Evolutionary conservation across 1,284 basidiomycete genomes (phyloP), one percentile per base, ranked within the genome.

Genomic region (Tylopilus orsonianus): DNA sequence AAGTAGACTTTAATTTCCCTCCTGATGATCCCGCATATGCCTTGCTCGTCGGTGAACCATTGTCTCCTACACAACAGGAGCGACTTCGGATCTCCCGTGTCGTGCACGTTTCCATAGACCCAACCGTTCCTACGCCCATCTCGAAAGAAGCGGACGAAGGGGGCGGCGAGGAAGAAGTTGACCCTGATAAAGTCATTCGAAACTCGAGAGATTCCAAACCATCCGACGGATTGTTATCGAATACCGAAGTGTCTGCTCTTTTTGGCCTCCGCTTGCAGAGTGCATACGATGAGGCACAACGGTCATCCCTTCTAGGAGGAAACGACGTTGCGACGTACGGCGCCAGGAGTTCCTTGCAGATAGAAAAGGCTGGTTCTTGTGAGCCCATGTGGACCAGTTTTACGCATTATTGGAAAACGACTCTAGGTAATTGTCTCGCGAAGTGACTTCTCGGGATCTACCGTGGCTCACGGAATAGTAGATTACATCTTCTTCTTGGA

Each of bases 1-100:
- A n/a, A 26, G 0, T 56, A 94, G 96, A 98, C 67, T 93, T 98
- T 71, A 98, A 98, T 68, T 93, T 93, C 46, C 74, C 85, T 30
- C 96, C 96, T 0, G 79, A 80, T 54, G 95, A 97, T 63, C 77
- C 89, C 2, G 83, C 84, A 0, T 98, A 99, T 65, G 81, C 87
- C 19, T 75, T 98, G n/a, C 67, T 96, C 9, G 78, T 84, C 2
- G 79, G 81, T 12, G 75, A 81, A 49, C 58, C 74, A 9, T 65
- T 94, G 23, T 71, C 80, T 2, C 57, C 71, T 0, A 67, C 68
- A 7, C 86, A 93, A 48, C 64, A 74, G 54, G 69, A 77, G 10
- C 69, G 70, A 13, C 71, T 97, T 13, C 60, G 71, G 3, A 58
- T 67, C 5, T 96, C 93, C 5, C 81, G 85, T 36, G 85, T 97